Evolutionary conservation across 2,329 filamentous ascomycete genomes (phyloP), one percentile per base, ranked within the genome.

Genomic region (Cercospora brassicicola): DNA sequence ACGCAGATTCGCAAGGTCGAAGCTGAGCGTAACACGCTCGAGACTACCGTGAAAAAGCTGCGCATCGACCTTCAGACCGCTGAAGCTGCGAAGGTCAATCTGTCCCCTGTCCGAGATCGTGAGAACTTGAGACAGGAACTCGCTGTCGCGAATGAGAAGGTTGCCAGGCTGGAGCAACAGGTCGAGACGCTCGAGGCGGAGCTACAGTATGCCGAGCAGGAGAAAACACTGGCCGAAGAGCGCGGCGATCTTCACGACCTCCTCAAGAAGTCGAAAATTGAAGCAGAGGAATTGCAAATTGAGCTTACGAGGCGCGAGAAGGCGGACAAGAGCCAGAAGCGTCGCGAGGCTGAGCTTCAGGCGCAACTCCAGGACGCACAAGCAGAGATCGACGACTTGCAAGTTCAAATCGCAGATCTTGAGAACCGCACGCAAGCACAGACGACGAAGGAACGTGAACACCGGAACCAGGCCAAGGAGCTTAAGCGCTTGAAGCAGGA

Each of bases 221-320:
- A 84, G 83, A 76, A 81, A 18, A 82, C 85, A 36, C 81, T 81
- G 10, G 80, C 81, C 59, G 85, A 85, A 65, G 87, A 89, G 74
- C 84, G 87, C 53, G 82, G 84, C 48, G 87, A 89, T 67, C 80
- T 91, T 20, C 86, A 89, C 70, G 82, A 84, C 62, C 84, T 87
- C 78, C 82, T 89, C 28, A 88, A 87, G 69, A 85, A 87, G 73
- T 86, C 86, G 20, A 88, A 90, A 77, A 82, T 88, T 30, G 79
- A 81, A 63, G 76, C 78, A 13, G 79, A 82, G 62, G 73, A 79
- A 55, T 83, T 95, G n/a, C 89, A 92, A 72, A 84, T 91, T 67
- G 89, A 91, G 75, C 84, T 95, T 30, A 84, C 86, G 5, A 88
- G 91, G 75, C 89, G 91, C 69, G 89, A 92, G 65, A 84, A 87